phyloP scores from a whole-genome alignment of 1,139 yeast species.

The Debaryomyces subglobosus region DNA sequence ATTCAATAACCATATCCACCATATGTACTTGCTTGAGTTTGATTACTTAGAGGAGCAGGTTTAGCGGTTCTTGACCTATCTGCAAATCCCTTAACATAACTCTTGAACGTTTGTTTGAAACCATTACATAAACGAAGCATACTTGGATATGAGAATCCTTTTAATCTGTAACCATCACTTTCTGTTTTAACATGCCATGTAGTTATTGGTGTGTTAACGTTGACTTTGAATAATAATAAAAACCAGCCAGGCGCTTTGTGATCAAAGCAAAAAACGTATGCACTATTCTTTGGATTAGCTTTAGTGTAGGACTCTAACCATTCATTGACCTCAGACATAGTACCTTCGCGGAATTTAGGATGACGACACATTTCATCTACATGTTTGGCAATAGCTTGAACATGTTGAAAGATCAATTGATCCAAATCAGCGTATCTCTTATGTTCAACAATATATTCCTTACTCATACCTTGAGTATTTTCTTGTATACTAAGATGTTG shows the following conservation, averaged over 20 bases:
- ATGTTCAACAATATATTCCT: slow-evolving; percentile 68
- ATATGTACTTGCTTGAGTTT: slow-evolving; percentile 25
- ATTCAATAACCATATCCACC: slow-evolving; percentile 30
- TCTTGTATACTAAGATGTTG: slow-evolving; percentile 92
- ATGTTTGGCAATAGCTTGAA: slow-evolving; percentile 81
- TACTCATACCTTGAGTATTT: slow-evolving; percentile 57
- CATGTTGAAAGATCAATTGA: slow-evolving; percentile 86
- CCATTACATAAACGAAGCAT: slow-evolving; percentile 91
- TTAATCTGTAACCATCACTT: slow-evolving; percentile 81
- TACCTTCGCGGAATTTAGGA: slow-evolving; percentile 88
- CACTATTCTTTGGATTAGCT: slow-evolving; percentile 89
- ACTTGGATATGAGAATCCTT: slow-evolving; percentile 81
- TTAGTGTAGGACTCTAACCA: slow-evolving; percentile 89
- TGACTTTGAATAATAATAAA: slow-evolving; percentile 77
- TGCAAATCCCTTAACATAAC: slow-evolving; percentile 31
- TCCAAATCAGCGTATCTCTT: slow-evolving; percentile 83
- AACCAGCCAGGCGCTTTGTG: slow-evolving; percentile 94
- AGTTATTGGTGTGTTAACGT: slow-evolving; percentile 68
- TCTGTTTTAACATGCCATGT: slow-evolving; percentile 91
- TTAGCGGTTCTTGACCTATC: slow-evolving; percentile 21
- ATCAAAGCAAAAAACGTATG: slow-evolving; percentile 89
- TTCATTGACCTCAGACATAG: slow-evolving; percentile 76
- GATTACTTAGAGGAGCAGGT: slow-evolving; percentile 16
- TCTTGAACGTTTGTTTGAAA: slow-evolving; percentile 67
- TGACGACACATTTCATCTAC: slow-evolving; percentile 83